Conservation (phyloP, 2,329 filamentous ascomycete genomes). For the Alternaria tenuissima region DNA sequence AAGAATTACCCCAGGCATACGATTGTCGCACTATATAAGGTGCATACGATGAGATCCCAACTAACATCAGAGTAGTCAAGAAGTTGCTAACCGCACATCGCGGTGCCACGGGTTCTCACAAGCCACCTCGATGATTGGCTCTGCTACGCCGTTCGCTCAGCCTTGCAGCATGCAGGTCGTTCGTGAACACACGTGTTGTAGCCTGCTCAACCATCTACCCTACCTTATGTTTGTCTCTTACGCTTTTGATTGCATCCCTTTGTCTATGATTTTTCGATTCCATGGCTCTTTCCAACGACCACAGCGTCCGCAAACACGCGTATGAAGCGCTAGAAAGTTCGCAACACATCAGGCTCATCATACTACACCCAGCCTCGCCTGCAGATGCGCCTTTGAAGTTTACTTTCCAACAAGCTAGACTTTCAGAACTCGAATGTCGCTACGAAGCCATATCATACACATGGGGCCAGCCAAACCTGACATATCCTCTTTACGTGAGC, state of each 20-base stretch:
- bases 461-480: constrained; percentile 7
- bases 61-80: accelerated
- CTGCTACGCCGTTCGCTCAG: not conserved
- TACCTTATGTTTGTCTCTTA: no score
- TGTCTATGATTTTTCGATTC: no score
- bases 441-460: constrained; percentile 26
- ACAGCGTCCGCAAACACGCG: not conserved
- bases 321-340: not conserved
- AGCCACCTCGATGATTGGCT: not conserved
- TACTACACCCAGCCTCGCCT: not conserved
- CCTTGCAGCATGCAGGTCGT: not conserved
- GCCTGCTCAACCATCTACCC: not conserved
- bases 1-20: not conserved
- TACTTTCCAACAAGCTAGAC: no score
- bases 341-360: not conserved
- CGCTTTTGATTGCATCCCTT: accelerated
- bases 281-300: no score
- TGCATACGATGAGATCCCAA: accelerated
- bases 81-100: not conserved
- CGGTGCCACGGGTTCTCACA: not conserved
- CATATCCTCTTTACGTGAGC: not conserved
- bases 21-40: accelerated
- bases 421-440: not conserved
- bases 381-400: not conserved
- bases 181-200: not conserved